Conservation (phyloP, 768 basidiomycete species). For the Naganishia antarctica region DNA sequence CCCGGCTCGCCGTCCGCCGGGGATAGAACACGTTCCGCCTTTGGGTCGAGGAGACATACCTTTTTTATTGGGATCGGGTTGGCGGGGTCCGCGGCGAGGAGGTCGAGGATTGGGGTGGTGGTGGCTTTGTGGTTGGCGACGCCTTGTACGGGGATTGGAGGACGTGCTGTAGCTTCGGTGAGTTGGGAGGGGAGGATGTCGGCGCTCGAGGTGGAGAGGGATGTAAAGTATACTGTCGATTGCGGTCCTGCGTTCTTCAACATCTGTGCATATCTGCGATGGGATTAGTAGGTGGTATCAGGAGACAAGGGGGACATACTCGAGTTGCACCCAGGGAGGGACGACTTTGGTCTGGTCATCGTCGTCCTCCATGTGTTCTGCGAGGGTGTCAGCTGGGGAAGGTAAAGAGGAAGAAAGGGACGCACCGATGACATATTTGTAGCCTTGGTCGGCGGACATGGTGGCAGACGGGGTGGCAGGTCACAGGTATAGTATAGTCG, state of each 20-base stretch:
- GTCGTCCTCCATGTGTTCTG: slow-evolving; percentile 65
- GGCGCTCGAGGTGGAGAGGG: slow-evolving; percentile 61
- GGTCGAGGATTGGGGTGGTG: slow-evolving; percentile 44
- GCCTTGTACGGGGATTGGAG: slow-evolving; percentile 16
- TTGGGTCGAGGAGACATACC: slow-evolving; percentile 92
- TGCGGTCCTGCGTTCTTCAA: slow-evolving; percentile 64
- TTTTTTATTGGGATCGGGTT: slow-evolving; percentile 53
- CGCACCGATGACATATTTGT: slow-evolving; percentile 60
- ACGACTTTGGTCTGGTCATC: slow-evolving; percentile 68
- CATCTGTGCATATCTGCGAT: slow-evolving; percentile 64
- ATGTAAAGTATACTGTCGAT: slow-evolving; percentile 73
- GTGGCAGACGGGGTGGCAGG: not conserved
- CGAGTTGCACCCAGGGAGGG: slow-evolving; percentile 78
- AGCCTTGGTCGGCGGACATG: slow-evolving; percentile 35
- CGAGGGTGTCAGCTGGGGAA: not conserved
- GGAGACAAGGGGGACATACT: slow-evolving; percentile 57
- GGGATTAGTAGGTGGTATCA: slow-evolving; percentile 4
- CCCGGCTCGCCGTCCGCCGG: slow-evolving; percentile 69
- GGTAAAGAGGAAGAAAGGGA: not conserved
- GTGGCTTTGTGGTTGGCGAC: slow-evolving; percentile 47
- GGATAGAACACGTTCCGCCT: slow-evolving; percentile 62
- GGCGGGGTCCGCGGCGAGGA: slow-evolving; percentile 53
- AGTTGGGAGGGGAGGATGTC: slow-evolving; percentile 28
- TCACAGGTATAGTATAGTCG: not conserved
- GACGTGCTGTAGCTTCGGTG: slow-evolving; percentile 5